Evolutionary conservation across 2,329 filamentous ascomycete species (phyloP), one percentile per base, ranked within the genome.

Genomic region (Aspergillus pseudoterreus): DNA sequence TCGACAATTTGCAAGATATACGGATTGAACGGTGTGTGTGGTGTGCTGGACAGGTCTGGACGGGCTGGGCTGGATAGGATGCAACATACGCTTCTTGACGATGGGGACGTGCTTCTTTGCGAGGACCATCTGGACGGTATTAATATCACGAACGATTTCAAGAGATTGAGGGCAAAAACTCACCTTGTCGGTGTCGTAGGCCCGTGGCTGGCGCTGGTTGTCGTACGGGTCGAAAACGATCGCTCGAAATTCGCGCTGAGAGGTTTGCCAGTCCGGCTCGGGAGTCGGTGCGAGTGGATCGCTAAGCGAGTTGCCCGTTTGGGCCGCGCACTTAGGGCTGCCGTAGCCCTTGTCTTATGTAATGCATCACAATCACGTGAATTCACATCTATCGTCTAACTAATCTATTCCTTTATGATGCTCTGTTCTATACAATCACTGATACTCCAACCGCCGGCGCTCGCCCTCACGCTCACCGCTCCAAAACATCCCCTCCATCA

Each of bases 41-140:
- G 22, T 52, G 22, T 30, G 45, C 32, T 38, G 41, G 39, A 47
- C 19, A n/a, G n/a, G 41, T 22, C 22, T 22, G 22, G 35, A 22
- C 39, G 45, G 47, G 17, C 45, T 47, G 46, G 45, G 6, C 22
- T 22, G 39, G 41, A 22, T 22, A 27, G 41, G 38, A 41, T n/a
- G 33, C 35, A 50, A 91, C 90, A 75, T 92, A 95, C 91, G 91
- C 91, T 99, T 99, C 90, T 99, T 99, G 75, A 99, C 90, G 85
- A 99, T 99, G 74, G 92, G 87, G 76, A 97, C 86, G 81, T 97
- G 94, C 85, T 95, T 95, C 89, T 95, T 95, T 80, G 92, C 89
- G 87, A 92, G 85, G 84, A 92, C 91, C 94, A 97, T 97, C 92
- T 65, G 61, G 43, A 63, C 54, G 50, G 38, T 42, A 52, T 47